Evolutionary conservation across 768 basidiomycete species (phyloP).

Genomic region (Exidia glandulosa): DNA sequence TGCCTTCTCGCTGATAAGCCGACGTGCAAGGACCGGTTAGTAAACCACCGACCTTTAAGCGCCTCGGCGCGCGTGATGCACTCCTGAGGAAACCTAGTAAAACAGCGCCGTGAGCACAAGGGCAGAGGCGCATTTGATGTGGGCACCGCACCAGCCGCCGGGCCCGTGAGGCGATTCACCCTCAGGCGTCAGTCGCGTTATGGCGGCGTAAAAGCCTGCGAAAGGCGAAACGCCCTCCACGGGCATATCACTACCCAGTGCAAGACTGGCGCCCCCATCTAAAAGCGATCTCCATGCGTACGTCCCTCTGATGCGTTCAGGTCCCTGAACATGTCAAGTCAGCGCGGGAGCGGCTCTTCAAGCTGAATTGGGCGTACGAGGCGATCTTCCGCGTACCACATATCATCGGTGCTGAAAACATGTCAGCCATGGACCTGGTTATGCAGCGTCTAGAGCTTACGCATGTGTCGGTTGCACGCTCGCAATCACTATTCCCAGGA

Average conservation of each 20-base stretch:
- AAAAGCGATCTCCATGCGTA: conserved; percentile 82
- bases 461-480: conserved; percentile 93
- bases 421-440: not conserved
- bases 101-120: not conserved
- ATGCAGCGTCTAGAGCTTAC: conserved; percentile 31
- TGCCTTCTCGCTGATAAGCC: conserved; percentile 29
- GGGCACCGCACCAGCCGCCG: conserved; percentile 70
- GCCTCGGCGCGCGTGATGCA: conserved; percentile 73
- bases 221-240: conserved; percentile 86
- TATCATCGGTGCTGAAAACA: conserved; percentile 63
- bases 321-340: conserved; percentile 39
- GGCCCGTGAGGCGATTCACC: conserved; percentile 76
- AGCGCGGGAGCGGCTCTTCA: not conserved
- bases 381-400: conserved; percentile 83
- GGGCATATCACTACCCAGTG: conserved; percentile 73
- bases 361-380: conserved; percentile 33
- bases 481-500: conserved; percentile 54
- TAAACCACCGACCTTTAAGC: conserved; percentile 37
- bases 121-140: not conserved
- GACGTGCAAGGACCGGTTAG: not conserved
- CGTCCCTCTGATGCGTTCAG: conserved; percentile 72
- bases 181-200: conserved; percentile 54
- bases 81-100: conserved; percentile 64
- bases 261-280: conserved; percentile 31
- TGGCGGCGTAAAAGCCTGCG: conserved; percentile 81